Percentiles rank a stretch among this genome's conserved stretches.
These are phyloP conservation scores for Rusavskia elegans DNA, from an alignment of 495 filamentous ascomycete species.

Conservation along the genomic window DNA sequence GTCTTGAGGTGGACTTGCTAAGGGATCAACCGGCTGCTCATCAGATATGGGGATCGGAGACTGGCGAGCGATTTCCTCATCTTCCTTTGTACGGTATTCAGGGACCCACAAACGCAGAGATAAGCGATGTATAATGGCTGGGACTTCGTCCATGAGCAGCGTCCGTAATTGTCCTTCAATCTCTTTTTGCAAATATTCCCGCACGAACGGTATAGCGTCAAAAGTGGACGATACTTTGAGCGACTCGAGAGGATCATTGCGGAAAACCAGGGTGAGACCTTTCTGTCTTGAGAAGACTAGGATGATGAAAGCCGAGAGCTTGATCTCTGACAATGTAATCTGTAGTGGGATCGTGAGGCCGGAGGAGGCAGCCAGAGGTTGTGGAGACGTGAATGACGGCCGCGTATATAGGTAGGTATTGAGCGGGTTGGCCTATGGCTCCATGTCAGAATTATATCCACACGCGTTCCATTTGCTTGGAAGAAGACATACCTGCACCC, in stretches of 20 bases:
- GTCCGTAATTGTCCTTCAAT: conserved; percentile 89
- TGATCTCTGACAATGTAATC: conserved; percentile 91
- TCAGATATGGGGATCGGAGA: conserved; percentile 14
- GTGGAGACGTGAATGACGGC: conserved; percentile 79
- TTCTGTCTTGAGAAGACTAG: conserved; percentile 95
- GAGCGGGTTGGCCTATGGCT: conserved; percentile 67
- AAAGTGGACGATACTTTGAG: conserved; percentile 98
- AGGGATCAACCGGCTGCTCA: conserved; percentile 51
- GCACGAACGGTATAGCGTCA: conserved; percentile 95
- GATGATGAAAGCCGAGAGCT: conserved; percentile 94
- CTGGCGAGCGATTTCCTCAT: conserved; percentile 22
- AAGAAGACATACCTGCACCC: conserved; percentile 55
- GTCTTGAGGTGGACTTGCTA: conserved; percentile 64
- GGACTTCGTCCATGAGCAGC: conserved; percentile 93
- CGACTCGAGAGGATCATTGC: conserved; percentile 94
- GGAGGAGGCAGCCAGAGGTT: conserved; percentile 82
- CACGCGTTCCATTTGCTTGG: no score
- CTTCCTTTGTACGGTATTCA: conserved; percentile 56
- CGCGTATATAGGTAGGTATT: conserved; percentile 90
- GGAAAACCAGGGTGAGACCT: conserved; percentile 87
- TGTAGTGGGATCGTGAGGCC: conserved; percentile 90
- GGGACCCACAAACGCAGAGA: conserved; percentile 82
- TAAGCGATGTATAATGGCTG: conserved; percentile 85
- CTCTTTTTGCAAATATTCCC: conserved; percentile 90
- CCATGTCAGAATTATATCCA: background rate